A percentile compares a stretch with the other conserved stretches of the same genome.
phyloP scores from a whole-genome alignment of 2,329 filamentous ascomycete genomes.

The Lojkania enalia region DNA sequence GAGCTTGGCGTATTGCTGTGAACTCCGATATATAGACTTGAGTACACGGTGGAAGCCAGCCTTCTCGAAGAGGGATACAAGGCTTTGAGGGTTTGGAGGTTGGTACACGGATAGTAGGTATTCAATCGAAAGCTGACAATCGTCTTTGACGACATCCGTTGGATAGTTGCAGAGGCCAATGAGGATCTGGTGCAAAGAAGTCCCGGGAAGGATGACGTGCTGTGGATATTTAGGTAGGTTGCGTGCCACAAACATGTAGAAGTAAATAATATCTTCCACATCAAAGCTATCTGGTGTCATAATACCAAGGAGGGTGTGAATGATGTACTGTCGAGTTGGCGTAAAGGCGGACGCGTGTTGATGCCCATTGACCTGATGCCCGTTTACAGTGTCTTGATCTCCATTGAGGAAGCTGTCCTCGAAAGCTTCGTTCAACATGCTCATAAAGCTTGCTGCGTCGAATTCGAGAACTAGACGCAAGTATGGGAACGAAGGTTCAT shows the following conservation, averaged over 20 bases:
- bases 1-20: constrained; percentile 78
- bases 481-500: constrained; percentile 81
- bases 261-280: constrained; percentile 82
- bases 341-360: constrained; percentile 37
- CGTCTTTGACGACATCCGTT: constrained; percentile 77
- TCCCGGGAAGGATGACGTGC: constrained; percentile 87
- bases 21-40: constrained; percentile 81
- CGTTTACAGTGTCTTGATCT: constrained; percentile 65
- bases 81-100: constrained; percentile 73
- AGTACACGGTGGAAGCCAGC: constrained; percentile 89
- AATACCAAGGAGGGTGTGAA: constrained; percentile 87
- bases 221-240: constrained; percentile 97
- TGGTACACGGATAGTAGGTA: constrained; percentile 94
- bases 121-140: constrained; percentile 95
- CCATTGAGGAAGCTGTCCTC: constrained; percentile 94
- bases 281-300: constrained; percentile 80
- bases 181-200: constrained; percentile 79
- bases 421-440: constrained; percentile 94
- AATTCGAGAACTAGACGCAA: constrained; percentile 83
- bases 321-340: constrained; percentile 86
- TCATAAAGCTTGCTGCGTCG: constrained; percentile 89
- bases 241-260: constrained; percentile 97
- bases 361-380: constrained; percentile 56
- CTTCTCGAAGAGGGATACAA: constrained; percentile 76
- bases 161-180: constrained; percentile 84